phyloP scores from a whole-genome alignment of 306 rosid species.

The Cyamopsis tetragonoloba region DNA sequence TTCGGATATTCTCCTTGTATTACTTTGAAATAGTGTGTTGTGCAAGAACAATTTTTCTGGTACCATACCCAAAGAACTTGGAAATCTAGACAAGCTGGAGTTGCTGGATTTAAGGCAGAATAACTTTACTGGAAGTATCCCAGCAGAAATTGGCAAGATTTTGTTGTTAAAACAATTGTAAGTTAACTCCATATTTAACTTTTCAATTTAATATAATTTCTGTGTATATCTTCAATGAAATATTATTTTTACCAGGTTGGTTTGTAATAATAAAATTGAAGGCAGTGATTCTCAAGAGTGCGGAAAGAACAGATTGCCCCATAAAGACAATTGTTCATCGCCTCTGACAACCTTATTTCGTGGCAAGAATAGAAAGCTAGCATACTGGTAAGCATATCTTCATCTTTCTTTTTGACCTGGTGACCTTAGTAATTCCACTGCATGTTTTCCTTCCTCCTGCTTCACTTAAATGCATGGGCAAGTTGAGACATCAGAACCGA shows the following conservation, averaged over 20 bases:
- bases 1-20: constrained; percentile 20
- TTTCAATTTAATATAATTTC: constrained; percentile 8
- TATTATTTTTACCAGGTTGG: constrained; percentile 45
- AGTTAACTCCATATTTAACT: constrained; percentile 32
- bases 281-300: constrained; percentile 40
- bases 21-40: constrained; percentile 47
- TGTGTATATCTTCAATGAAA: constrained; percentile 15
- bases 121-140: constrained; percentile 59
- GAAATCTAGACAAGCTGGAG: constrained; percentile 54
- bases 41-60: constrained; percentile 71
- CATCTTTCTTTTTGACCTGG: neutral
- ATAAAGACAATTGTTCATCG: constrained; percentile 38
- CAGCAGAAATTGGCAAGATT: constrained; percentile 45
- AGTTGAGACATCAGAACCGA: neutral
- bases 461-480: neutral
- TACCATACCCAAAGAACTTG: constrained; percentile 70
- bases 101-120: constrained; percentile 72
- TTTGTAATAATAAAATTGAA: constrained; percentile 56
- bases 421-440: constrained; percentile 6
- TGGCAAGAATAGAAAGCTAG: constrained; percentile 57
- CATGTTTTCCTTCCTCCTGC: neutral
- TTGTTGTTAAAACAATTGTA: constrained; percentile 55
- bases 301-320: constrained; percentile 30
- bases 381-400: constrained; percentile 48
- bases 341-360: constrained; percentile 21